Base-by-base conservation (phyloP, 192 early-diverging fungal genomes). In the Coemansia pectinata region DNA sequence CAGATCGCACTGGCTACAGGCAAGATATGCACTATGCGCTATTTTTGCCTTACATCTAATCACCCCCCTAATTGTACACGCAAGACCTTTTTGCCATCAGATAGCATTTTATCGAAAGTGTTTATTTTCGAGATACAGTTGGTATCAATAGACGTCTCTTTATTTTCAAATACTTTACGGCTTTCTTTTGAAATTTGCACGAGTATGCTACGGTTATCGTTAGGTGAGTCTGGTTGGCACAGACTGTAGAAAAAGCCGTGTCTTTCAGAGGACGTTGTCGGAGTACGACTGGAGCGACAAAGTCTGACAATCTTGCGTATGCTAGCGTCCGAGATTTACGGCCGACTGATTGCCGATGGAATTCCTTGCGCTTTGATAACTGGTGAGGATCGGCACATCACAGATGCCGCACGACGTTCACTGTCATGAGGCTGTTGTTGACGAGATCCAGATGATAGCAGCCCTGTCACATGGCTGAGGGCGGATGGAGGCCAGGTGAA, bases 381-480 rank as follows among this genome's bases (percentile, higher is more conserved):
- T 1, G 97, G 97, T 47, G 97, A 99, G 74, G 95, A 99, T 67
- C 76, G 88, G 23, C 78, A 89, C 2, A 79, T 78, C 83, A 88
- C 8, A 21, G 27, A 2, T 27, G 27, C 1, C 27, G 27, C 27
- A 2, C 27, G 2, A 66, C 33, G 53, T 66, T 10, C 59, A 71
- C 12, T 81, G 90, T 42, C 88, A 96, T 0, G 93, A 96, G 19
- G 96, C 92, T 6, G 94, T 97, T 3, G 77, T 99, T 10, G 97
- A 99, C 72, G 95, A 97, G 72, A 99, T 99, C 82, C 97, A 99
- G 75, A 94, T 97, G 94, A 91, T 99, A 58, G 87, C 80, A 0
- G 95, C 97, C 69, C 73, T 67, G 10, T 77, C 88, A 41, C 86
- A 96, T 17, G 97, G 97, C 12, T 97, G 95, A 94, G 96, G 95